These are phyloP conservation scores for Hordeum pubiflorum DNA, from an alignment of 202 grass and related monocot genomes.

Conservation along the genomic window DNA sequence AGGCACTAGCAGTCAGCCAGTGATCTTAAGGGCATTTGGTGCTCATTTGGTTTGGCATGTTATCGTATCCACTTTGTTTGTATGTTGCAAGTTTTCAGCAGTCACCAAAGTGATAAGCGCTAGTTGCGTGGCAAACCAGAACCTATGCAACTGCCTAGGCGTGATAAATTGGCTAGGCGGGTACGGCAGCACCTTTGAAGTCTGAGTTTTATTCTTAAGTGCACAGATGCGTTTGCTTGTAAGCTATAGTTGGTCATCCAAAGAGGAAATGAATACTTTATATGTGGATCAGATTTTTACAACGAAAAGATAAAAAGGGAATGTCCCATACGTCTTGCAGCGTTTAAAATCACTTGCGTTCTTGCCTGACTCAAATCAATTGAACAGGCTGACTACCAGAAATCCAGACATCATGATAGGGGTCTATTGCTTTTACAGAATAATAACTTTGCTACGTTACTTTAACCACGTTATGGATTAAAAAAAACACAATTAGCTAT, in stretches of 20 bases:
- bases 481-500: background rate
- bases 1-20: background rate
- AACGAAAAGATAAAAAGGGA: background rate
- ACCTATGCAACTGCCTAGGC: background rate
- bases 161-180: background rate
- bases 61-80: slow-evolving; percentile 1
- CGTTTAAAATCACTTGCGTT: background rate
- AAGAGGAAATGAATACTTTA: background rate
- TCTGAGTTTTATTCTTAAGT: background rate
- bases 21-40: slow-evolving; percentile 1
- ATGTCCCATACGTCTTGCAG: background rate
- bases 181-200: background rate
- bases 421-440: background rate
- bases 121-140: background rate
- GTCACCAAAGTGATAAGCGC: background rate
- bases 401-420: background rate
- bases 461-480: slow-evolving; percentile 2
- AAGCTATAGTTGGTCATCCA: slow-evolving; percentile 8
- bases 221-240: slow-evolving; percentile 4
- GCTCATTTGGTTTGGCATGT: background rate
- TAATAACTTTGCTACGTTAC: background rate
- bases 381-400: background rate
- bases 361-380: background rate
- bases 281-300: background rate
- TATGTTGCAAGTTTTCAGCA: background rate